Evolutionary conservation across 768 basidiomycete genomes (phyloP).

Genomic region (Amyloporia xantha): DNA sequence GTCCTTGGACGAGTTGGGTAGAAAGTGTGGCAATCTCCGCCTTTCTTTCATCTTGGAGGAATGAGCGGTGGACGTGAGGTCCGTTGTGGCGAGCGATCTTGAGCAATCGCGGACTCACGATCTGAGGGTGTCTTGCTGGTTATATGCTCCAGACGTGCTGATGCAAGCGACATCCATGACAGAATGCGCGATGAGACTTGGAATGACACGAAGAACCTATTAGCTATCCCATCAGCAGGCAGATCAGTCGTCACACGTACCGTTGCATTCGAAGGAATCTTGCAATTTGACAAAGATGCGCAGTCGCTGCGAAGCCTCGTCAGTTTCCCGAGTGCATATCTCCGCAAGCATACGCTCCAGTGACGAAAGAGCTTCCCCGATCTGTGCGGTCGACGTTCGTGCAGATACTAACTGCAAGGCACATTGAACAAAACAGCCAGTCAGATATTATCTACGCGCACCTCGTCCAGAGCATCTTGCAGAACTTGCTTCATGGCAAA

Average conservation of each 20-base stretch:
- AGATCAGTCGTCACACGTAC: too few relatives aligned
- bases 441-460: slow-evolving; percentile 21
- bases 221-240: too few relatives aligned
- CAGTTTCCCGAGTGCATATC: slow-evolving; percentile 33
- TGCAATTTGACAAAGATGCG: slow-evolving; percentile 60
- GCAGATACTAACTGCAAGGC: slow-evolving; percentile 52
- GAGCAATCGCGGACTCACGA: slow-evolving; percentile 24
- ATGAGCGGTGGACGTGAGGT: background rate
- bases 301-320: slow-evolving; percentile 37
- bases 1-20: slow-evolving; percentile 47
- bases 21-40: slow-evolving; percentile 43
- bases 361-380: slow-evolving; percentile 44
- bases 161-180: slow-evolving; percentile 51
- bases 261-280: slow-evolving; percentile 77
- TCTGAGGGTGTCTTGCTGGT: slow-evolving; percentile 40
- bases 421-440: background rate
- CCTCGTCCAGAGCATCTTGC: slow-evolving; percentile 63
- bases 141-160: slow-evolving; percentile 42
- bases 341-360: slow-evolving; percentile 46
- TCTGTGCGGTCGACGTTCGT: slow-evolving; percentile 44
- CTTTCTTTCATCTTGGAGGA: slow-evolving; percentile 30
- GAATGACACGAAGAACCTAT: background rate
- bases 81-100: background rate
- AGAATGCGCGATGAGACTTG: slow-evolving; percentile 67
- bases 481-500: slow-evolving; percentile 38